Percentiles rank a stretch among this genome's conserved stretches.
Evolutionary conservation across 495 filamentous ascomycete species (phyloP).

Genomic region (Trichoderma reesei): DNA sequence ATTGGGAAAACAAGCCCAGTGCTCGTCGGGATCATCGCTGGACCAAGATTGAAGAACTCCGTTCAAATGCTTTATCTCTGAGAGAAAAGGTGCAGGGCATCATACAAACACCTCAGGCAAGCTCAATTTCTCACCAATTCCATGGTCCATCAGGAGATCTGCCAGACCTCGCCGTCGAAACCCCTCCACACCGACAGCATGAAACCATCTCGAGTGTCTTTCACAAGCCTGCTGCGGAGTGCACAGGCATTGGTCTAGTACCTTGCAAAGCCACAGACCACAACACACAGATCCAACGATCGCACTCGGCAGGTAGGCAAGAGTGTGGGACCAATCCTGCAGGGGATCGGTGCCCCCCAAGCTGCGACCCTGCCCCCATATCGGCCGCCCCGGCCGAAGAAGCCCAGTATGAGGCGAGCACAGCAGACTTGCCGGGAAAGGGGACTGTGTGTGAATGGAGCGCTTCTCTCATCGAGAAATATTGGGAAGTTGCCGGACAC

Average conservation of each 20-base stretch:
- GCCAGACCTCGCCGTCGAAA: not conserved
- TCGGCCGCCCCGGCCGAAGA: not conserved
- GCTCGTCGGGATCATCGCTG: not conserved
- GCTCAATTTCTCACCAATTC: not conserved
- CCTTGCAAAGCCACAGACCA: not conserved
- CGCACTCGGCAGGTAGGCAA: not conserved
- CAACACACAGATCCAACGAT: not conserved
- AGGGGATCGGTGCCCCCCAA: not conserved
- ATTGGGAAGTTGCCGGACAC: not conserved
- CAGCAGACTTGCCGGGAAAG: not conserved
- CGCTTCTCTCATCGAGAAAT: not conserved
- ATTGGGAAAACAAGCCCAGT: not conserved
- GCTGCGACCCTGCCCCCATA: not conserved
- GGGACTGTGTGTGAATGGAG: not conserved
- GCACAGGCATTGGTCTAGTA: not conserved
- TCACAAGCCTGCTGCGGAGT: not conserved
- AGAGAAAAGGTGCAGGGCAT: not conserved
- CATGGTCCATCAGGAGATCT: not conserved
- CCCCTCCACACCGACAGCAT: not conserved
- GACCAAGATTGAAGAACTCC: not conserved
- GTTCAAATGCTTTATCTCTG: not conserved
- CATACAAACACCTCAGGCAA: not conserved
- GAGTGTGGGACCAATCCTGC: not conserved
- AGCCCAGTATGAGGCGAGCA: not conserved
- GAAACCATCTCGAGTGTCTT: not conserved